These are phyloP conservation scores for Setaria viridis DNA, from an alignment of 202 grass and related monocot species.

Conservation along the genomic window DNA sequence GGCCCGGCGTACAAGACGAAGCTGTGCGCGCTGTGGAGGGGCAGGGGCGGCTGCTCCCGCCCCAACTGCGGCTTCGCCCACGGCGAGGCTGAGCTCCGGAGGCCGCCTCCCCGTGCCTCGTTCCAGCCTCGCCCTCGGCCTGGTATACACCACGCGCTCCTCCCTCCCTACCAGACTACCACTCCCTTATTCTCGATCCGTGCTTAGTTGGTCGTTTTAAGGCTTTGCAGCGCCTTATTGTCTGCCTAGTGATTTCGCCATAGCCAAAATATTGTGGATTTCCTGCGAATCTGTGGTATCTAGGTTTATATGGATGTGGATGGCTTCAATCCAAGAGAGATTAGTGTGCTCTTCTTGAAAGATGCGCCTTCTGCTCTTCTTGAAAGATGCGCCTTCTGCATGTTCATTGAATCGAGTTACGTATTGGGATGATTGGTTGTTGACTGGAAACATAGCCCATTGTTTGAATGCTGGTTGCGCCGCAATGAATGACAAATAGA, in stretches of 20 bases:
- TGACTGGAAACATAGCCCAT: background rate
- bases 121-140: slow-evolving; percentile 41
- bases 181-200: slow-evolving; percentile 15
- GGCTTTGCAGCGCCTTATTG: slow-evolving; percentile 25
- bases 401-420: background rate
- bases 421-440: background rate
- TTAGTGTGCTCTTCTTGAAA: background rate
- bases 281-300: background rate
- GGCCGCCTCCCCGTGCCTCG: slow-evolving; percentile 48
- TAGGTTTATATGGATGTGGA: background rate
- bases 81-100: slow-evolving; percentile 72
- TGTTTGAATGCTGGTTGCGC: background rate
- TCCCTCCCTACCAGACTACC: background rate
- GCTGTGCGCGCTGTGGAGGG: slow-evolving; percentile 71
- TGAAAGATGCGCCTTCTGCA: background rate
- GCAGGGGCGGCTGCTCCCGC: slow-evolving; percentile 62
- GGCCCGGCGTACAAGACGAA: slow-evolving; percentile 85
- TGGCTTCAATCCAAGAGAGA: slow-evolving; percentile 19
- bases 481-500: background rate
- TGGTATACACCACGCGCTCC: slow-evolving; percentile 16
- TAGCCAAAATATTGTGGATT: background rate
- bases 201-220: slow-evolving; percentile 26
- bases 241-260: background rate
- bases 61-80: slow-evolving; percentile 78
- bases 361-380: background rate